Base-by-base conservation (phyloP, 495 filamentous ascomycete genomes). In the Penicillium riverlandense region DNA sequence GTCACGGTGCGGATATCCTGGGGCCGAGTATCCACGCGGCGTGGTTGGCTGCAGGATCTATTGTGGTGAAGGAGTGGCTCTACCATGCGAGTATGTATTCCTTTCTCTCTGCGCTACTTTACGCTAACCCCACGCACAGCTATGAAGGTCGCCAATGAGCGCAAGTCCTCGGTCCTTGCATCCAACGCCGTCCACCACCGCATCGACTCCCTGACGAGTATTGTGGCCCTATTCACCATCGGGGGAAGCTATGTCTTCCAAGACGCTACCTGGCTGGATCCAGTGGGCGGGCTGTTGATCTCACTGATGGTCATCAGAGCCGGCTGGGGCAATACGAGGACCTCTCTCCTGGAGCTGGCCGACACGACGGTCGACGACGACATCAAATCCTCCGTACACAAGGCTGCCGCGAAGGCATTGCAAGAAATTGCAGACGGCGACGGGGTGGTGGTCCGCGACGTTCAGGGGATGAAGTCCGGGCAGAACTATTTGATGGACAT, bases 131-230 rank as follows among this genome's bases (percentile, higher is more conserved):
- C 7, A 29, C 43, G 31, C 44, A 53, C 50, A 95, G 90, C 90
- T 29, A 94, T 97, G 83, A 96, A 95, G 75, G 79, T 97, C 43
- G 91, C 92, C n/a, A 80, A 81, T 50, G 86, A 95, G 57, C 83
- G 89, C 55, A 95, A 96, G 59, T 95, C 89, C 3, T 91, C 89
- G 11, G 90, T 98, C 41, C 82, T 98, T n/a, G 89, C 91, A 14
- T 95, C 88, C 38, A 98, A 98, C 61, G 92, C 92, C 4, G 75
- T 95, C 49, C 92, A 98, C 65, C 92, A 98, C 71, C 86, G 92
- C 38, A 83, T 98, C 57, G 92, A 98, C 62, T 95, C 87, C 39
- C 76, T 96, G 15, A 97, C 92, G 0, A 88, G 89, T 38, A 85
- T 98, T 50, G 92, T 96, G 40, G 92, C 92, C 9, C 74, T 98